Evolutionary conservation across 2,329 filamentous ascomycete species (phyloP).

Genomic region (Diaporthe batatas): DNA sequence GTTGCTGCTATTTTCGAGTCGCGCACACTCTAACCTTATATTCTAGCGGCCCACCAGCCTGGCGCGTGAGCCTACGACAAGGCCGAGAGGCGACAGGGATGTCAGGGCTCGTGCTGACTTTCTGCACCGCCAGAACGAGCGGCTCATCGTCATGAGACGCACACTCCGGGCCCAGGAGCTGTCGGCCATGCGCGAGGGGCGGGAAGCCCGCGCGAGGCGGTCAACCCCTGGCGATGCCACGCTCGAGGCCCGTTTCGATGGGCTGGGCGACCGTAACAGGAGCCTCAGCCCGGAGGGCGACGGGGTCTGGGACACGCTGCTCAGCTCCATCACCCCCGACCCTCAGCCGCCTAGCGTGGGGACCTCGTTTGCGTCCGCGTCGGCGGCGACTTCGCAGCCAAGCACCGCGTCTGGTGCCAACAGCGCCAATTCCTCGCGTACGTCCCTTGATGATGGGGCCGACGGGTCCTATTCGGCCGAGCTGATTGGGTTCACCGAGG

Average conservation of each 20-base stretch:
- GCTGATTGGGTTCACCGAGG: slow-evolving; percentile 51
- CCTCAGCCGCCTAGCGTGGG: slow-evolving; percentile 82
- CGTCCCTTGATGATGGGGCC: slow-evolving; percentile 58
- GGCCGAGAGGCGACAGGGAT: slow-evolving; percentile 17
- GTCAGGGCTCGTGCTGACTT: slow-evolving; percentile 12
- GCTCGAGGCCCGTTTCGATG: slow-evolving; percentile 58
- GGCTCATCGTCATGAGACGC: slow-evolving; percentile 29
- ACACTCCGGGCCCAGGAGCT: slow-evolving; percentile 28
- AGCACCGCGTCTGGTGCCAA: slow-evolving; percentile 49
- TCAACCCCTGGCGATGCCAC: slow-evolving; percentile 24
- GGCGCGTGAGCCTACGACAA: slow-evolving; percentile 16
- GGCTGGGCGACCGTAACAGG: slow-evolving; percentile 85
- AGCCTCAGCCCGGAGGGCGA: slow-evolving; percentile 81
- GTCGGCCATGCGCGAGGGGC: slow-evolving; percentile 29
- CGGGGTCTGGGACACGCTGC: slow-evolving; percentile 82
- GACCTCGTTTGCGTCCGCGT: slow-evolving; percentile 83
- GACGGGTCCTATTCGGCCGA: slow-evolving; percentile 37
- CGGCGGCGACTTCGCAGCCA: slow-evolving; percentile 57
- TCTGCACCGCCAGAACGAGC: slow-evolving; percentile 27
- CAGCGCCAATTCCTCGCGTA: slow-evolving; percentile 58
- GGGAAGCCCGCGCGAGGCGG: slow-evolving; percentile 22
- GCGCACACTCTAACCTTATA: slow-evolving; percentile 32
- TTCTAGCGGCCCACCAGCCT: slow-evolving; percentile 27
- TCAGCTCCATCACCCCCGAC: slow-evolving; percentile 85
- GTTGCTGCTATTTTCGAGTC: neutral